phyloP scores from a whole-genome alignment of 2,329 filamentous ascomycete species.

The Calcarisporium arbuscula region DNA sequence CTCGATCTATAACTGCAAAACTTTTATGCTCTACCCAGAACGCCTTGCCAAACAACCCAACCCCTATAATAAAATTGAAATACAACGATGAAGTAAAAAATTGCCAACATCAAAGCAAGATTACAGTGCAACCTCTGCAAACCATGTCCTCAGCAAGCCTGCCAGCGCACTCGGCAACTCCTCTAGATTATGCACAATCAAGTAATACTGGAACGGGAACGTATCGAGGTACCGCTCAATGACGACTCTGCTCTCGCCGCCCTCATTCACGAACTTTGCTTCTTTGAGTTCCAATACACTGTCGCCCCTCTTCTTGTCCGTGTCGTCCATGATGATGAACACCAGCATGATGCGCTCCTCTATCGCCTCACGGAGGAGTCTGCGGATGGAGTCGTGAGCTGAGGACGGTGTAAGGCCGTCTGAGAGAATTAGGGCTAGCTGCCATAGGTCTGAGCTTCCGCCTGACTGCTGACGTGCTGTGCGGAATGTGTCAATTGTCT shows the following conservation, averaged over 20 bases:
- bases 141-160: slow-evolving; percentile 90
- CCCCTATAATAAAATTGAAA: too few species aligned
- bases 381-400: slow-evolving; percentile 75
- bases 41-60: too few species aligned
- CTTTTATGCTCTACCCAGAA: too few species aligned
- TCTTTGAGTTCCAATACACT: slow-evolving; percentile 85
- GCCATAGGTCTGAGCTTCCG: slow-evolving; percentile 72
- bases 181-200: slow-evolving; percentile 86
- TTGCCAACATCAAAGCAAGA: too few species aligned
- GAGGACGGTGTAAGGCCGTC: slow-evolving; percentile 82
- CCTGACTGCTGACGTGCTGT: slow-evolving; percentile 60
- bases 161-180: slow-evolving; percentile 87
- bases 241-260: slow-evolving; percentile 60
- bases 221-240: slow-evolving; percentile 90
- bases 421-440: slow-evolving; percentile 85
- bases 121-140: slow-evolving; percentile 77
- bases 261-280: slow-evolving; percentile 71
- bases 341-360: slow-evolving; percentile 97
- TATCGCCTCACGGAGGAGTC: slow-evolving; percentile 78
- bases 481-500: slow-evolving; percentile 76
- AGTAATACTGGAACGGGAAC: slow-evolving; percentile 95
- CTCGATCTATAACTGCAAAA: too few species aligned
- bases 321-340: slow-evolving; percentile 88
- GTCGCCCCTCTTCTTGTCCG: slow-evolving; percentile 39
- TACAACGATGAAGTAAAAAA: too few species aligned